phyloP scores from a whole-genome alignment of 495 filamentous ascomycete genomes.

The Aspergillus incahuasiensis region DNA sequence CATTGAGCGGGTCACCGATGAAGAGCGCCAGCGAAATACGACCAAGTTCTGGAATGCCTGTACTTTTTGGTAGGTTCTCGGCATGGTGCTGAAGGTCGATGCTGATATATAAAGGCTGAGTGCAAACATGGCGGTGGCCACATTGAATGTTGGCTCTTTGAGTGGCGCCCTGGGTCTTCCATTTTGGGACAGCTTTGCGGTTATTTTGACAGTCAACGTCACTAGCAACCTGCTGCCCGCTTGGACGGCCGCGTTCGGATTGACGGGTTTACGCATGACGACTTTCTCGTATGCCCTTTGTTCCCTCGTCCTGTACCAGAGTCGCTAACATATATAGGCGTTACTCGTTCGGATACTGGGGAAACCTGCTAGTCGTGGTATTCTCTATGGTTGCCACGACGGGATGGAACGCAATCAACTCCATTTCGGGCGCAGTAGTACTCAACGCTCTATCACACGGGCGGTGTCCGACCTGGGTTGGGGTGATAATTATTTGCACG shows the following conservation, averaged over 20 bases:
- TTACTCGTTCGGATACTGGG: conserved; percentile 30
- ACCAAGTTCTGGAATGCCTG: conserved; percentile 31
- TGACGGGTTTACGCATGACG: conserved; percentile 36
- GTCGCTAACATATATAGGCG: conserved; percentile 12
- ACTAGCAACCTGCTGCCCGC: conserved; percentile 33
- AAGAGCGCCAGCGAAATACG: conserved; percentile 58
- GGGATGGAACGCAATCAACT: conserved; percentile 29
- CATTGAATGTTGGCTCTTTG: conserved; percentile 61
- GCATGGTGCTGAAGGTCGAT: not conserved
- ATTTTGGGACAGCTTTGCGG: conserved; percentile 58
- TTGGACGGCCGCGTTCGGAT: conserved; percentile 34
- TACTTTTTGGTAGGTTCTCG: conserved; percentile 45
- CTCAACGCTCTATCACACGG: conserved; percentile 25
- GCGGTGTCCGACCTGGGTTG: conserved; percentile 23
- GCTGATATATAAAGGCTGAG: conserved; percentile 36
- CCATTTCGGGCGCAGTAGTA: conserved; percentile 24
- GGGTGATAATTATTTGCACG: conserved; percentile 26
- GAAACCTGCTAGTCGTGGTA: conserved; percentile 25
- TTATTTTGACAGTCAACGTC: conserved; percentile 59
- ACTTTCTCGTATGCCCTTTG: conserved; percentile 29
- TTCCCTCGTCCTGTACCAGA: too few species aligned
- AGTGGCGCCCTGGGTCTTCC: conserved; percentile 25
- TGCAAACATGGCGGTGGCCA: conserved; percentile 62
- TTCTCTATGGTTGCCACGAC: conserved; percentile 29
- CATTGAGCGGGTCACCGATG: conserved; percentile 60